These are phyloP conservation scores for Lecanicillium sp. DNA, from an alignment of 2,329 filamentous ascomycete species.

Conservation along the genomic window DNA sequence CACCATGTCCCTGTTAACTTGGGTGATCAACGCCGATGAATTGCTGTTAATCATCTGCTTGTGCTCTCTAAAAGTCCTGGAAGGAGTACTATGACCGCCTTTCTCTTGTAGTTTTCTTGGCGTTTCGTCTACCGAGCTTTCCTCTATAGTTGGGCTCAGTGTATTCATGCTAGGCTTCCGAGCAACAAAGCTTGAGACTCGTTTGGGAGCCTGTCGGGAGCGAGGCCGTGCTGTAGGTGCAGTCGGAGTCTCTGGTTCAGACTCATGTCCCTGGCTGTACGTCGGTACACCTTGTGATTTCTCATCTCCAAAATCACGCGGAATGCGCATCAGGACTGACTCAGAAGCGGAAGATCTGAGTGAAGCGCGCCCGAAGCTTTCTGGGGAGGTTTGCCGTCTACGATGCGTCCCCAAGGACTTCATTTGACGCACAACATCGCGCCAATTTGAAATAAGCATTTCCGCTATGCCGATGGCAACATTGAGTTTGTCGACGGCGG, in stretches of 20 bases:
- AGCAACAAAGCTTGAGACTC: conserved; percentile 14
- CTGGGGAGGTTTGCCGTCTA: conserved; percentile 13
- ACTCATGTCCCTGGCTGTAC: background rate
- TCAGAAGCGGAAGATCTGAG: conserved; percentile 35
- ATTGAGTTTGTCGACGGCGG: conserved; percentile 45
- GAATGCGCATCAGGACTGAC: conserved; percentile 27
- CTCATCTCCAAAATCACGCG: conserved; percentile 17
- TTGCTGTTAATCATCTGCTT: conserved; percentile 18
- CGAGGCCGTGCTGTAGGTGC: conserved; percentile 15
- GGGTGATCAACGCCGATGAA: conserved; percentile 7
- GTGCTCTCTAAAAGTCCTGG: no score
- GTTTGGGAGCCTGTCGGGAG: conserved; percentile 13
- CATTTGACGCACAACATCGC: conserved; percentile 55
- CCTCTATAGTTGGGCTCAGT: conserved; percentile 25
- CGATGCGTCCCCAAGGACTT: conserved; percentile 32
- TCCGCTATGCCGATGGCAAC: conserved; percentile 53
- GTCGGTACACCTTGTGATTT: background rate
- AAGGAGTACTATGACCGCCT: no score
- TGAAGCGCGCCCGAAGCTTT: conserved; percentile 9
- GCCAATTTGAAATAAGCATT: conserved; percentile 61
- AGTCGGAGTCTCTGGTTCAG: conserved; percentile 21
- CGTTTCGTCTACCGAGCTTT: conserved; percentile 10
- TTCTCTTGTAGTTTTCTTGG: no score
- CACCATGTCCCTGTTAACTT: background rate
- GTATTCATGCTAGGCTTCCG: conserved; percentile 16